These are phyloP conservation scores for Betula pendula DNA, from an alignment of 306 rosid species.

Conservation along the genomic window DNA sequence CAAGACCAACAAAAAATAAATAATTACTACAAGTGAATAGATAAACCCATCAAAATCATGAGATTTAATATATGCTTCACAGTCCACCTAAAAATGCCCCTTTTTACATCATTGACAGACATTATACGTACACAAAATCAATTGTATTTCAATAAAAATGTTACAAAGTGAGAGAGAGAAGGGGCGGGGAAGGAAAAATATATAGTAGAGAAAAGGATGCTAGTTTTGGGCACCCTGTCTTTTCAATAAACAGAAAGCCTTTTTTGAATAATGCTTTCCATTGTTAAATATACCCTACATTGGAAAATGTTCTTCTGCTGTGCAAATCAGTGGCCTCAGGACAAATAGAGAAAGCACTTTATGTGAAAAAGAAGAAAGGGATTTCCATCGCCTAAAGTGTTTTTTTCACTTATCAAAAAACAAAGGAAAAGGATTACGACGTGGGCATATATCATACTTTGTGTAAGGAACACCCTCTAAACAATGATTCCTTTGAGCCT, in stretches of 20 bases:
- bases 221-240: background rate
- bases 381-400: slow-evolving; percentile 4
- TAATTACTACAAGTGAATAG: slow-evolving; percentile 9
- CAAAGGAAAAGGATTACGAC: slow-evolving; percentile 18
- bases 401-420: background rate
- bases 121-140: background rate
- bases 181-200: background rate
- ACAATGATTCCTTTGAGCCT: slow-evolving; percentile 49
- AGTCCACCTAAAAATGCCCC: background rate
- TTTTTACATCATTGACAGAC: background rate
- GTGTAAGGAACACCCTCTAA: slow-evolving; percentile 84
- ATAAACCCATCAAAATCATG: slow-evolving; percentile 8
- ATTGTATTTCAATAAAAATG: background rate
- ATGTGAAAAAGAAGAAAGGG: slow-evolving; percentile 5
- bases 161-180: background rate
- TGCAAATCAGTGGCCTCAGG: background rate
- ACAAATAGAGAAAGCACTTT: background rate
- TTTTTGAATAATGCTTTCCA: background rate
- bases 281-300: background rate
- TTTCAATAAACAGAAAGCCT: background rate
- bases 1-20: slow-evolving; percentile 27
- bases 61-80: slow-evolving; percentile 3
- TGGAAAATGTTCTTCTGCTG: background rate
- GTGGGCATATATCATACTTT: slow-evolving; percentile 57
- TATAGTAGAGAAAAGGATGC: background rate